Percentiles rank a stretch among this genome's conserved stretches.
Conservation (phyloP, 257 asterid species). For the Striga asiatica region DNA sequence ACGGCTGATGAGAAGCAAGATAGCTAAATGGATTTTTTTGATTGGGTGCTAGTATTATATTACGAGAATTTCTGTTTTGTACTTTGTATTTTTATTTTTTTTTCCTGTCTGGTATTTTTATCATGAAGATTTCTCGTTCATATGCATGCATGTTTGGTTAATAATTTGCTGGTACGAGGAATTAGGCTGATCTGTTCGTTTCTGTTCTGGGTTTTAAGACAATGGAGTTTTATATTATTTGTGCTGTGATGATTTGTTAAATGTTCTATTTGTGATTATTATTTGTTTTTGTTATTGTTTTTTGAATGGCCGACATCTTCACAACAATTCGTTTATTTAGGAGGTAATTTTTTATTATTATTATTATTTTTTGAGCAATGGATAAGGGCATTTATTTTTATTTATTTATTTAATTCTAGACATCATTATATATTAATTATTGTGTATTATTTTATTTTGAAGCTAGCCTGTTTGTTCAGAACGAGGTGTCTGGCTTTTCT, state of each 20-base stretch:
- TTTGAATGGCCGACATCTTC: no score
- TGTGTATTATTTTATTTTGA: no score
- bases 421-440: no score
- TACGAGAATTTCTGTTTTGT: not conserved
- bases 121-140: not conserved
- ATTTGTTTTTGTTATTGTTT: not conserved
- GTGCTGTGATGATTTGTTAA: slow-evolving; percentile 17
- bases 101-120: no score
- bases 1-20: slow-evolving; percentile 30
- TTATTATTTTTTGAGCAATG: no score
- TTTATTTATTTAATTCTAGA: no score
- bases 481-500: no score
- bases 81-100: no score
- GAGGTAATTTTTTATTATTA: no score
- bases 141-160: slow-evolving; percentile 14
- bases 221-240: slow-evolving; percentile 11
- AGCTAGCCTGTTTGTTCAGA: no score
- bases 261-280: slow-evolving; percentile 11
- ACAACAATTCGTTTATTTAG: no score
- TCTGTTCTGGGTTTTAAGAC: not conserved
- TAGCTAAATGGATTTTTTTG: slow-evolving; percentile 17
- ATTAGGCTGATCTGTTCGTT: not conserved
- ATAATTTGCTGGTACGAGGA: not conserved
- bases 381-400: no score
- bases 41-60: not conserved